Base-by-base conservation (phyloP, 225 moss, liverwort and hornwort species). In the Lunularia cruciata region DNA sequence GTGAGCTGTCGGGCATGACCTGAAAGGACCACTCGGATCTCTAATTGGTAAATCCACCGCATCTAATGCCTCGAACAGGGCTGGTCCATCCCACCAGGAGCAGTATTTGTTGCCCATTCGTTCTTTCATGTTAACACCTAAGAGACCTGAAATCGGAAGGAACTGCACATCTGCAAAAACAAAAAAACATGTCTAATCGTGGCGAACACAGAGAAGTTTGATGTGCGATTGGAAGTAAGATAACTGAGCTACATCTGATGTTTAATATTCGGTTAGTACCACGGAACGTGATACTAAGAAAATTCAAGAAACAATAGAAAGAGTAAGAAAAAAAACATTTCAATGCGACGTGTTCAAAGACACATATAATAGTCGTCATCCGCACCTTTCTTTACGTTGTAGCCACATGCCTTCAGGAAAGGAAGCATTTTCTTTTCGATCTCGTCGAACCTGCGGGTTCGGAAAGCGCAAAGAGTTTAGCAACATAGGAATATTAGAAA, bases 61-160 rank as follows among this genome's bases (percentile, higher is more conserved):
- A 83, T 98, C 96, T 81, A 98, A 78, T 3, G 92, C 90, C 45
- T 98, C 96, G 71, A 98, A 96, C 5, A 98, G 82, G 69, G 90
- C 90, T 46, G 90, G 72, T 49, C 96, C 96, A 71, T 92, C 90
- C 85, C 90, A 98, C 96, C 96, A 98, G 3, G 83, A 51, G 76
- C 96, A 98, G 6, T 71, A 0, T n/a, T 53, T 68, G 53, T 90
- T 90, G 12, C 73, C 11, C 79, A 90, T 69, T 10, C 89, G 72
- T 27, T 86, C 84, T 72, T 89, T 92, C 90, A 98, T 83, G 40
- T 98, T 98, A 27, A 74, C 46, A 26, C 96, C 96, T 33, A 58
- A 73, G 16, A 98, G 86, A 28, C 96, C 96, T 43, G 96, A 98
- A 23, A 98, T 98, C 11, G 96, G 96, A 71, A 98, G 74, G 68